Conservation (phyloP, 2,329 filamentous ascomycete genomes). For the Daldinia sp. region DNA sequence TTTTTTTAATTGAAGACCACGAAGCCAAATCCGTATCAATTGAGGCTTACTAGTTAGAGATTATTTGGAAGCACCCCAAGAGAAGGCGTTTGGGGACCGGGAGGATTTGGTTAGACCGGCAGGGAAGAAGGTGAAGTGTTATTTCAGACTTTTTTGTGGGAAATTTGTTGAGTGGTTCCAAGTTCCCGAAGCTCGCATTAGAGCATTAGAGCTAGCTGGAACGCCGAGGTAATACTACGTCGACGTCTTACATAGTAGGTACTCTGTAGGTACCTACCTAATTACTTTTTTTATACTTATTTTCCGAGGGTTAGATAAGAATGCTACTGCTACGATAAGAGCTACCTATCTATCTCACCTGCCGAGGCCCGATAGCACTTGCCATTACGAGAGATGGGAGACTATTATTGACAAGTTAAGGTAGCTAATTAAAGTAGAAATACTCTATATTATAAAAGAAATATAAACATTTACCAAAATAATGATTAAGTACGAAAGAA, state of each 20-base stretch:
- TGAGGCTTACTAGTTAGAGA: background rate
- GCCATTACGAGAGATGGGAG: too few relatives aligned
- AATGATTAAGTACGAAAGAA: background rate
- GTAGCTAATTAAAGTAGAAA: too few relatives aligned
- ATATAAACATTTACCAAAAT: background rate
- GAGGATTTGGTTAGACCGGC: background rate
- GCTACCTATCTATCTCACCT: background rate
- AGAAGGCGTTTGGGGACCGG: background rate
- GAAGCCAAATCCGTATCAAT: background rate
- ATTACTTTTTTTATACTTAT: background rate
- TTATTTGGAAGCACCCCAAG: too few relatives aligned
- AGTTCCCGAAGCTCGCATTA: too few relatives aligned
- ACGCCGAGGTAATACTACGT: background rate
- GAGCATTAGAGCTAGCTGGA: conserved; percentile 20
- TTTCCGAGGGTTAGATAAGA: background rate
- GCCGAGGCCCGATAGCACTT: background rate
- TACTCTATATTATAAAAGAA: background rate
- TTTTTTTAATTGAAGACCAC: background rate
- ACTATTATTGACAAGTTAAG: too few relatives aligned
- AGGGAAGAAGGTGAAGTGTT: conserved; percentile 6
- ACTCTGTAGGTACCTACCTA: too few relatives aligned
- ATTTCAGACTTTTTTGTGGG: conserved; percentile 26
- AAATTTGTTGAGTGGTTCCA: conserved; percentile 24
- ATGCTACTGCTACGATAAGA: background rate
- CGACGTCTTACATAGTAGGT: conserved; percentile 2